Evolutionary conservation across 2,329 filamentous ascomycete species (phyloP).

Genomic region (Fusarium guadeloupense): DNA sequence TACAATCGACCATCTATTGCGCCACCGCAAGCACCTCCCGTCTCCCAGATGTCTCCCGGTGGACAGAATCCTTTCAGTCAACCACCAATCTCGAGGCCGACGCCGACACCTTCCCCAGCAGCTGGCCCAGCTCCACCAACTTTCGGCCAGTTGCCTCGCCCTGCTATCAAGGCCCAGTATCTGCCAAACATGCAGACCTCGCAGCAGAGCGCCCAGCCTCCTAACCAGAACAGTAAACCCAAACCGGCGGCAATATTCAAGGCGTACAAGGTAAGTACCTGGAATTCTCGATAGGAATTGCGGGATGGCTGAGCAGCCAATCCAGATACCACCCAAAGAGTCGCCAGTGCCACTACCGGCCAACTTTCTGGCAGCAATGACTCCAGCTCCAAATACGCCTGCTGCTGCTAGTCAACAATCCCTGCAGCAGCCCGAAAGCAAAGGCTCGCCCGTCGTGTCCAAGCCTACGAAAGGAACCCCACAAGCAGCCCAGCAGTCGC

Average conservation of each 20-base stretch:
- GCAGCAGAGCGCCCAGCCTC: slow-evolving; percentile 12
- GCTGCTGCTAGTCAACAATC: slow-evolving; percentile 24
- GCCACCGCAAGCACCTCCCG: background rate
- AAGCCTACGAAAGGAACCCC: slow-evolving; percentile 1
- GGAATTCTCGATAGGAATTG: slow-evolving; percentile 36
- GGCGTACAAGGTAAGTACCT: slow-evolving; percentile 47
- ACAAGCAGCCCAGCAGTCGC: slow-evolving; percentile 15
- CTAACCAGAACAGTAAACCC: slow-evolving; percentile 32
- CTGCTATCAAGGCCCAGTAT: slow-evolving; percentile 38
- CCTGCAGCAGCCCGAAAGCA: slow-evolving; percentile 13
- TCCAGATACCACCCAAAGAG: slow-evolving; percentile 51
- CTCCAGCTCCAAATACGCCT: slow-evolving; percentile 40
- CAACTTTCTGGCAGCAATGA: slow-evolving; percentile 55
- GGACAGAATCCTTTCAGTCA: slow-evolving; percentile 21
- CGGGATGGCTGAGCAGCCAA: slow-evolving; percentile 45
- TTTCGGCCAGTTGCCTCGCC: slow-evolving; percentile 20
- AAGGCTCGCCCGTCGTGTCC: background rate
- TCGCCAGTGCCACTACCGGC: slow-evolving; percentile 57
- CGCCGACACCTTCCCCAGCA: background rate
- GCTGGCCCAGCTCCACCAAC: background rate
- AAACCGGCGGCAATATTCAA: slow-evolving; percentile 42
- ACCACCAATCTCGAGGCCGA: slow-evolving; percentile 2
- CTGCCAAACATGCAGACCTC: slow-evolving; percentile 7
- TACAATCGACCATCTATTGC: background rate
- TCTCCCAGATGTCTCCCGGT: background rate